Evolutionary conservation across 108 stramenopile genomes (phyloP), one percentile per base, ranked within the genome.

Genomic region (Skeletonema tropicum): DNA sequence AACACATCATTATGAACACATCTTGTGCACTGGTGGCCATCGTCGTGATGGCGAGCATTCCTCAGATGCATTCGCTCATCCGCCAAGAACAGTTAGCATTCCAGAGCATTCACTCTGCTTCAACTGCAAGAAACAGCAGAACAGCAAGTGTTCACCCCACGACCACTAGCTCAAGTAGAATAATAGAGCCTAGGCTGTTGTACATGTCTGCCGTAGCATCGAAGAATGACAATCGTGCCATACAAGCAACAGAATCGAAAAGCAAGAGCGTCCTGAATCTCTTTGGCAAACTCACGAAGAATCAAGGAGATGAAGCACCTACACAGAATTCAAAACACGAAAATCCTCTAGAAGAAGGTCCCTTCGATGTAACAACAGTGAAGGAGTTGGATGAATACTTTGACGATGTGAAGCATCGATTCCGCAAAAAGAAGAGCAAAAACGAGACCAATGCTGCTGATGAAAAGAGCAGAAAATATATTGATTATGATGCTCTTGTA

Each of bases 401-500:
- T 45, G 52, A 80, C 39, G 86, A 91, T 63, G 70, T 76, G n/a
- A 57, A 67, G 36, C 23, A 58, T 0, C 70, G 84, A 55, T 94
- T 89, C 69, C 76, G 88, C 10, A 63, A 72, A 38, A 8, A 69
- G 19, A 48, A 82, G 7, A 31, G 41, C 33, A 13, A 19, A 26
- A 35, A n/a, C 6, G 13, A 31, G n/a, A 10, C 26, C n/a, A 23
- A 26, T 4, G 33, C 42, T 33, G n/a, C 19, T 55, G 23, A 0
- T 57, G 60, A 69, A 41, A 21, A 62, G 5, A 55, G 66, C 52
- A 75, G 75, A 19, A 78, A 71, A 9, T 52, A 62, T 17, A 89
- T 90, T 38, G 87, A 92, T 58, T 90, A 91, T 66, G 64, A 79
- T 62, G 35, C 73, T 38, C 80, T 91, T 10, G 48, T 95, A 5